Evolutionary conservation across 305 asterid species (phyloP), one percentile per base, ranked within the genome.

Genomic region (Solanum chacoense): DNA sequence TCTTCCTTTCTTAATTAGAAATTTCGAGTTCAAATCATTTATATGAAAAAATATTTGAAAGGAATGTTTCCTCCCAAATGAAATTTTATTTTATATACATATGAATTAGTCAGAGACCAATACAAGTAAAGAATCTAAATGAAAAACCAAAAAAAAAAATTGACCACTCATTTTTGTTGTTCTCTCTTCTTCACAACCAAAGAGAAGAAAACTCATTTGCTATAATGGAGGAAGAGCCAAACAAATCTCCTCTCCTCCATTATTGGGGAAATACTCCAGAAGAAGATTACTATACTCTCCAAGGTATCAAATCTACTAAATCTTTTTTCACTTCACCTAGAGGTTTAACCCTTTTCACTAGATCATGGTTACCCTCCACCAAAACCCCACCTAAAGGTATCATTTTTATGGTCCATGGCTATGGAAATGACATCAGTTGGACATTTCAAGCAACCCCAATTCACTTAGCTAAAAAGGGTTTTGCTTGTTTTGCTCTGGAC

Each of bases 381-480:
- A 92, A 67, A 88, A 69, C 63, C 87, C 93, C 91, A 22, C 94
- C 96, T 37, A 98, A 95, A 87, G 98, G 95, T 92, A 40, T 94
- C 93, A 87, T 97, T 93, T 94, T 93, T 65, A 97, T 97, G 99
- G 91, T 95, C 93, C 99, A 97, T 80, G 99, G 99, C 91, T 97
- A 96, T 37, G 99, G 98, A 83, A 97, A 95, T 86, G 98, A 95
- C 92, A 93, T 94, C 93, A 96, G 98, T 95, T 97, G 98, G 99
- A 97, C 97, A 8, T 97, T 96, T 88, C 99, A 97, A 90, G 93
- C 93, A 77, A 96, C 99, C 81, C 91, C 98, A 34, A 93, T 96
- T 92, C 95, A 93, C 96, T 95, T 97, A 37, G 97, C 98, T 69
- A 95, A 93, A 90, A 93, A 94, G 59, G 97, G 98, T 2, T 97